Percentiles rank a stretch among this genome's conserved stretches.
Evolutionary conservation across 2,329 filamentous ascomycete species (phyloP).

Genomic region (Ophiostoma australiae): DNA sequence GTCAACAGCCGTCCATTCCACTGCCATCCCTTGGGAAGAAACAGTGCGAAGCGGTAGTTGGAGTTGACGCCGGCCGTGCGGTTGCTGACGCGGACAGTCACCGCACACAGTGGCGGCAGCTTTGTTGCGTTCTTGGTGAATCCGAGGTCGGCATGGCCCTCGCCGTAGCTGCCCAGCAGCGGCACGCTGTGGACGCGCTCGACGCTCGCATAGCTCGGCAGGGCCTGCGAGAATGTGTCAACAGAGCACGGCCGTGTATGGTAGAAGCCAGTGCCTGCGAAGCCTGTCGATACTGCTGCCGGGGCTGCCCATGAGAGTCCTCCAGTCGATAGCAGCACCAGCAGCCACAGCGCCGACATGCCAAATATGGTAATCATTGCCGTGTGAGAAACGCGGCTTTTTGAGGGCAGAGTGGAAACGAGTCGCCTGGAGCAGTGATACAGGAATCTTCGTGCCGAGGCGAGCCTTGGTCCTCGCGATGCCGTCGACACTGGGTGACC

Average conservation of each 20-base stretch:
- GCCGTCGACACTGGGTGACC: background rate
- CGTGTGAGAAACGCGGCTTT: background rate
- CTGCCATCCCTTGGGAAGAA: slow-evolving; percentile 33
- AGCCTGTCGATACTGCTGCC: background rate
- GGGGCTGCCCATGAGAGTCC: background rate
- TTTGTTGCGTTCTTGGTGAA: slow-evolving; percentile 37
- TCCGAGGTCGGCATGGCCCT: slow-evolving; percentile 34
- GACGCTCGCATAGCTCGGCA: slow-evolving; percentile 34
- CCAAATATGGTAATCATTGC: background rate
- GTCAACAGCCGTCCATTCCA: slow-evolving; percentile 39
- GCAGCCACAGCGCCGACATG: background rate
- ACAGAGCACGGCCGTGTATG: slow-evolving; percentile 16
- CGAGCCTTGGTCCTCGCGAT: background rate
- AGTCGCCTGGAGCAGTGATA: background rate
- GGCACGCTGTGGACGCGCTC: slow-evolving; percentile 33
- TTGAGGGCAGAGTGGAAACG: background rate
- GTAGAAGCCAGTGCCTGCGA: background rate
- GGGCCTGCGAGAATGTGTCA: slow-evolving; percentile 18
- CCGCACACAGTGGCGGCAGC: slow-evolving; percentile 33
- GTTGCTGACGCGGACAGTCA: background rate
- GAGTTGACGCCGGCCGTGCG: slow-evolving; percentile 20
- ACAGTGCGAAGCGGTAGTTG: slow-evolving; percentile 38
- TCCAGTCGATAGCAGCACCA: background rate
- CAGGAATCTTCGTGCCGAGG: background rate
- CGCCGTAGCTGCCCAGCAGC: slow-evolving; percentile 36